Evolutionary conservation across 2,329 filamentous ascomycete genomes (phyloP), one percentile per base, ranked within the genome.

Genomic region (Ophiostoma sp.): DNA sequence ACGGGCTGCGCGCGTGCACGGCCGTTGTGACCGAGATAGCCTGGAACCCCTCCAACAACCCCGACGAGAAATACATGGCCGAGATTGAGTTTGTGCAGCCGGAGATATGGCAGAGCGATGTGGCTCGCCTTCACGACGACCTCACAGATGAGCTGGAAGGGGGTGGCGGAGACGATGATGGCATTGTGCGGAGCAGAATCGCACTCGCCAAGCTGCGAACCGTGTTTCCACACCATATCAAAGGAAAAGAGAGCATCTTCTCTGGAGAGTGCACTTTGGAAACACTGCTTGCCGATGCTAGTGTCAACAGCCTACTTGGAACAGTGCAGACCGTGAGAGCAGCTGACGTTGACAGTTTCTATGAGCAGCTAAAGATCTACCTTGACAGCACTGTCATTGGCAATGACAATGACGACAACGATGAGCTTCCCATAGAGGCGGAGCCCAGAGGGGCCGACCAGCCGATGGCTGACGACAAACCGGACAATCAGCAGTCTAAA

Each of bases 201-300:
- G 49, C 49, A 14, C 27, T 55, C 8, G 49, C 18, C 18, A 55
- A 55, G 49, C n/a, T 55, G 49, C 49, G 49, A 8, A 27, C 49
- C 8, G 49, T 55, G 8, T 55, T 55, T 9, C 49, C 49, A 9
- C 49, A 55, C 11, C 49, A 12, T 9, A 55, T 55, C 49, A 55
- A 55, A 11, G 49, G 49, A 8, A 55, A 55, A 18, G n/a, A 55
- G 18, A 55, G 49, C n/a, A 55, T 55, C 7, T 9, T 55, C 5
- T 55, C 49, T 55, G 49, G 49, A 12, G 49, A 55, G 7, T 55
- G 49, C 18, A 55, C n/a, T 18, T n/a, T 55, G n/a, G 49, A 55
- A 11, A 55, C 49, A 27, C 49, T 55, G 1, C 7, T 55, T 7
- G 7, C 9, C 7, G 49, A 55, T 27, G 49, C n/a, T 27, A 55